phyloP scores from a whole-genome alignment of 441 rosid species.

The Croton laevigatus region DNA sequence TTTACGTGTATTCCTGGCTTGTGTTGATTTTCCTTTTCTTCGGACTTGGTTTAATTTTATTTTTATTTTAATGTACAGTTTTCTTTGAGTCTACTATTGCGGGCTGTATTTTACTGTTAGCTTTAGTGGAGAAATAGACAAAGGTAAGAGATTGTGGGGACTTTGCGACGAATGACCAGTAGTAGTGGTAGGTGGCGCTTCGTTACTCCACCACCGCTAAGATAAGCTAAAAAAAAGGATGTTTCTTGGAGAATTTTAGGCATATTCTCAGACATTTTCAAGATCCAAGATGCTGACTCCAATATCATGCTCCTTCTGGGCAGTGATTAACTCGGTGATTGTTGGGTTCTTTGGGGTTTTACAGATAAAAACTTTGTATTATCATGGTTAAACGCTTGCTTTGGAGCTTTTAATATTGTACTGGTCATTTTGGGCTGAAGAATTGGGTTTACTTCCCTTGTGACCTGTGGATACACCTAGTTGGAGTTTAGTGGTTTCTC shows the following conservation, averaged over 20 bases:
- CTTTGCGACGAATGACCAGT: constrained; percentile 22
- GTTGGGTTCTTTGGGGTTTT: neutral
- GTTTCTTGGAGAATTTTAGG: constrained; percentile 20
- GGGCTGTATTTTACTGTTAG: neutral
- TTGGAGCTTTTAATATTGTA: neutral
- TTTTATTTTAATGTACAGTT: neutral
- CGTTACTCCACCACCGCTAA: constrained; percentile 23
- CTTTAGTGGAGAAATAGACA: constrained; percentile 19
- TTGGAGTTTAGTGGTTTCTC: constrained; percentile 27
- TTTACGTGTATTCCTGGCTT: constrained; percentile 24
- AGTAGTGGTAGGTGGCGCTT: constrained; percentile 19
- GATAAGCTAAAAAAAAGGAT: constrained; percentile 23
- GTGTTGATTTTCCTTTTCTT: constrained; percentile 15
- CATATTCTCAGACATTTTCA: constrained; percentile 11
- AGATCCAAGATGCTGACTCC: constrained; percentile 9
- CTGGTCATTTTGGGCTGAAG: constrained; percentile 1
- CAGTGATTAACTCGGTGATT: neutral
- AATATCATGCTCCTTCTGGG: neutral
- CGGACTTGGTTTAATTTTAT: constrained; percentile 9
- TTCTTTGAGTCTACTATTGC: neutral
- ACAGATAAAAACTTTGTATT: constrained; percentile 6
- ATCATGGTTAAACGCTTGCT: neutral
- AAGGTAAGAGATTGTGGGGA: constrained; percentile 34
- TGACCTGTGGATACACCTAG: constrained; percentile 6
- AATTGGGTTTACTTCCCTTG: constrained; percentile 15